These are phyloP conservation scores for Tricholoma sp. DNA, from an alignment of 768 basidiomycete species.

Conservation along the genomic window DNA sequence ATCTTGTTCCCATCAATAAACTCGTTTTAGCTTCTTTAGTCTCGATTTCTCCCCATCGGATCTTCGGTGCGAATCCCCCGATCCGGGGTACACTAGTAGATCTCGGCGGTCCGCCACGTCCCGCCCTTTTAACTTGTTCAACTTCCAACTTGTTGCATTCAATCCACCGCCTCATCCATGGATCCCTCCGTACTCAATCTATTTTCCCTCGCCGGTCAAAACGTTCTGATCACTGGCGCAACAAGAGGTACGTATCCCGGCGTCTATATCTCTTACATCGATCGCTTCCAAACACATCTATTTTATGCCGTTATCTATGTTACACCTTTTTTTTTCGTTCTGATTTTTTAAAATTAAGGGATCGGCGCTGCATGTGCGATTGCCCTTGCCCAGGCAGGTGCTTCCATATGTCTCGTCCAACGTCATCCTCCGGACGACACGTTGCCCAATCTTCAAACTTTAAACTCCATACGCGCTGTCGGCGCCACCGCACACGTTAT, in stretches of 20 bases:
- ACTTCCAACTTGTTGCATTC: no score
- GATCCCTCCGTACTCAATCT: slow-evolving; percentile 52
- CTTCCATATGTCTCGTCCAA: slow-evolving; percentile 41
- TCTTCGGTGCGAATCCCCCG: slow-evolving; percentile 12
- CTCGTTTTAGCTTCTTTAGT: slow-evolving; percentile 4
- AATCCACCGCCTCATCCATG: slow-evolving; percentile 28
- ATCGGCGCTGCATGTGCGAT: slow-evolving; percentile 49
- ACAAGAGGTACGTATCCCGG: slow-evolving; percentile 50
- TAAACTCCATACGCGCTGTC: slow-evolving; percentile 27
- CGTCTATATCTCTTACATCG: neutral
- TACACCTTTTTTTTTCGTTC: neutral
- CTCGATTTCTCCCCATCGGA: slow-evolving; percentile 2
- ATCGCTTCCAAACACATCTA: neutral
- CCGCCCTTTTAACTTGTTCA: no score
- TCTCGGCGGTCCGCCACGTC: slow-evolving; percentile 9
- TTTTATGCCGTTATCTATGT: neutral
- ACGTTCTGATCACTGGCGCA: slow-evolving; percentile 76
- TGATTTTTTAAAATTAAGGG: slow-evolving; percentile 20
- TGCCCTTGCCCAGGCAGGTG: slow-evolving; percentile 45
- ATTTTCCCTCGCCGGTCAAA: slow-evolving; percentile 63
- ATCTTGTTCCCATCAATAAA: slow-evolving; percentile 1
- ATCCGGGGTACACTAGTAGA: slow-evolving; percentile 4
- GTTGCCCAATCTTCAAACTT: slow-evolving; percentile 24
- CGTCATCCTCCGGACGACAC: slow-evolving; percentile 21
- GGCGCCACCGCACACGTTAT: slow-evolving; percentile 28